A percentile compares a stretch with the other conserved stretches of the same genome.
phyloP scores from a whole-genome alignment of 2,329 filamentous ascomycete species.

The Aaosphaeria pasadenensis region DNA sequence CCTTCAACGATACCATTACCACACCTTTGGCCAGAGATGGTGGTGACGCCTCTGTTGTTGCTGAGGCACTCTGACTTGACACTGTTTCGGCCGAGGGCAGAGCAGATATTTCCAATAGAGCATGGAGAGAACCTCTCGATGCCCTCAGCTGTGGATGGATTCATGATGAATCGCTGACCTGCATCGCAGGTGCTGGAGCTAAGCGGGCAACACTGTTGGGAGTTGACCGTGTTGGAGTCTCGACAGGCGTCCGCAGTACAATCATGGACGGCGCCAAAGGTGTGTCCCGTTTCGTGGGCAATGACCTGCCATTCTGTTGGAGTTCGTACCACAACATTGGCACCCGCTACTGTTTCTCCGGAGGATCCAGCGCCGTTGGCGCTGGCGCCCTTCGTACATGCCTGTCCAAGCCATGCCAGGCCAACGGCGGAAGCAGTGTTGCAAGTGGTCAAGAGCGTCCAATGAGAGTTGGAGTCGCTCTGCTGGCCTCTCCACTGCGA shows the following conservation, averaged over 20 bases:
- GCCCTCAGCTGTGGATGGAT: conserved; percentile 73
- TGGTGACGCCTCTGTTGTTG: conserved; percentile 80
- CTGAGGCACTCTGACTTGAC: conserved; percentile 75
- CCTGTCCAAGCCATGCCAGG: conserved; percentile 87
- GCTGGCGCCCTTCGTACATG: conserved; percentile 64
- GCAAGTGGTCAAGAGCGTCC: conserved; percentile 83
- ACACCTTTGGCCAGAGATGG: conserved; percentile 79
- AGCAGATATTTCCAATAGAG: conserved; percentile 90
- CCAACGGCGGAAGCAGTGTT: conserved; percentile 82
- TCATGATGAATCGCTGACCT: conserved; percentile 84
- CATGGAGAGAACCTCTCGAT: conserved; percentile 84
- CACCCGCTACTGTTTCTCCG: conserved; percentile 73
- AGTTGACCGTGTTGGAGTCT: conserved; percentile 57
- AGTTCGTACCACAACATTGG: conserved; percentile 86
- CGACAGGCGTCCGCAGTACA: conserved; percentile 69
- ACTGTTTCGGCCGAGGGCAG: conserved; percentile 72
- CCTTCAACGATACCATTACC: conserved; percentile 96
- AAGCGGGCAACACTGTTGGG: conserved; percentile 79
- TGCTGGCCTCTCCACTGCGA: conserved; percentile 81
- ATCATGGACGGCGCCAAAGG: conserved; percentile 94
- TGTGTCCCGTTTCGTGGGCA: conserved; percentile 91
- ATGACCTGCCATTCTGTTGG: conserved; percentile 91
- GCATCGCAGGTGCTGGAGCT: conserved; percentile 69
- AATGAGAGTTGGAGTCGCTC: conserved; percentile 82
- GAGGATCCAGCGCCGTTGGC: conserved; percentile 40